Percentiles rank a stretch among this genome's conserved stretches.
These are phyloP conservation scores for Jamesozyma hellenica DNA, from an alignment of 805 yeast species.

Conservation along the genomic window DNA sequence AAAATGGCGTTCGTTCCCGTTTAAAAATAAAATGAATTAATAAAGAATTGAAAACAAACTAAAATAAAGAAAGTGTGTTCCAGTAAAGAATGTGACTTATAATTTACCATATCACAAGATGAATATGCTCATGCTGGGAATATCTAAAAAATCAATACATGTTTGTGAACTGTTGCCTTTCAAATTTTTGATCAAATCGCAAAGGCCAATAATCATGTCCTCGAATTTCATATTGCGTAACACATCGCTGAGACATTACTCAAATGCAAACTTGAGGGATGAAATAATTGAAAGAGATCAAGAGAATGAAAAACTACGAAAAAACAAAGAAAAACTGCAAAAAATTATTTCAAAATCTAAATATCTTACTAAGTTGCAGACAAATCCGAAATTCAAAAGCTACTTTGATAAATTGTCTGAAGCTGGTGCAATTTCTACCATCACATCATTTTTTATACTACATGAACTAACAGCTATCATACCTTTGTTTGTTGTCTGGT, in stretches of 20 bases:
- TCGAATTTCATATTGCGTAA: neutral
- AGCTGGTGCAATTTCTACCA: constrained; percentile 26
- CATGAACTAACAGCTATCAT: constrained; percentile 70
- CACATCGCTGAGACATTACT: too few species aligned
- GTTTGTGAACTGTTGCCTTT: too few species aligned
- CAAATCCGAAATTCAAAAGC: constrained; percentile 18
- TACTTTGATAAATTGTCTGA: constrained; percentile 23
- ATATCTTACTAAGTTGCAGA: constrained; percentile 18
- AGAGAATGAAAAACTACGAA: neutral
- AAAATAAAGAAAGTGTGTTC: too few species aligned
- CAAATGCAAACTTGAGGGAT: too few species aligned
- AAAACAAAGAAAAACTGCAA: constrained; percentile 12
- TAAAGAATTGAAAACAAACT: too few species aligned
- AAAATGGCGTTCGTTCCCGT: too few species aligned
- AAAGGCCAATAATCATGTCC: neutral
- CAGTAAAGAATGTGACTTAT: too few species aligned
- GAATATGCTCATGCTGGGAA: too few species aligned
- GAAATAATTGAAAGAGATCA: too few species aligned
- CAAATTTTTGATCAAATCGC: neutral
- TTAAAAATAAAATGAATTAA: too few species aligned
- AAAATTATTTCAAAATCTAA: constrained; percentile 20
- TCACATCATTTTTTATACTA: constrained; percentile 53
- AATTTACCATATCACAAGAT: too few species aligned
- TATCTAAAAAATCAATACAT: too few species aligned
- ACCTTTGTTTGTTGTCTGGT: constrained; percentile 65